Percentiles rank a stretch among this genome's conserved stretches.
Conservation (phyloP, 768 basidiomycete genomes). For the Leccinum fibrillosum region DNA sequence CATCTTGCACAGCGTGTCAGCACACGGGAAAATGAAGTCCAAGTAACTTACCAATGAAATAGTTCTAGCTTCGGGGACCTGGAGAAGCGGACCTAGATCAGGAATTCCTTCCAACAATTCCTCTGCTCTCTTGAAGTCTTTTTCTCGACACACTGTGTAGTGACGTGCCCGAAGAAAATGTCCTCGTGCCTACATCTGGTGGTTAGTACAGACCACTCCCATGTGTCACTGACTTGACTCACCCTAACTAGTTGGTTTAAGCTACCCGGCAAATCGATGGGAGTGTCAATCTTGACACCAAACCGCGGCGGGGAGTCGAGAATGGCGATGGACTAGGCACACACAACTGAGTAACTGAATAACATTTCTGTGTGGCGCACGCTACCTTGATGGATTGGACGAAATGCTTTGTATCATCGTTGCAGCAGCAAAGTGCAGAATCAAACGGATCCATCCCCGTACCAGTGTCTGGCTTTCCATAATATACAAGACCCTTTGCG, state of each 20-base stretch:
- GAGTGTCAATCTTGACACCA: neutral
- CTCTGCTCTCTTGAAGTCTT: neutral
- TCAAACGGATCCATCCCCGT: neutral
- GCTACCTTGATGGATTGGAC: slow-evolving; percentile 9
- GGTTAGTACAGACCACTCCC: neutral
- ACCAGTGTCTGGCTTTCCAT: neutral
- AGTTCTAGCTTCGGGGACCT: neutral
- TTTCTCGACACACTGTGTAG: neutral
- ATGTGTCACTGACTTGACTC: neutral
- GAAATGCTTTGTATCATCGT: neutral
- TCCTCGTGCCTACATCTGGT: slow-evolving; percentile 2
- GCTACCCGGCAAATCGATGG: neutral
- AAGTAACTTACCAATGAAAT: slow-evolving; percentile 5
- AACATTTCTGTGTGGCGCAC: neutral
- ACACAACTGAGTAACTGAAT: neutral
- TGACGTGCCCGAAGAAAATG: neutral
- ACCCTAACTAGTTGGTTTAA: neutral
- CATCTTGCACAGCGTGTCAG: slow-evolving; percentile 6
- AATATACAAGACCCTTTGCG: slow-evolving; percentile 2
- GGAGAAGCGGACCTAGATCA: neutral
- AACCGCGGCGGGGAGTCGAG: neutral
- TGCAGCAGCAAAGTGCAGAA: neutral
- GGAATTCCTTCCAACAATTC: neutral
- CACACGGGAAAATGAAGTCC: neutral
- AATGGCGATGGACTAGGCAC: slow-evolving; percentile 1